Base-by-base conservation (phyloP, 1,284 basidiomycete genomes). In the Bjerkandera adusta region DNA sequence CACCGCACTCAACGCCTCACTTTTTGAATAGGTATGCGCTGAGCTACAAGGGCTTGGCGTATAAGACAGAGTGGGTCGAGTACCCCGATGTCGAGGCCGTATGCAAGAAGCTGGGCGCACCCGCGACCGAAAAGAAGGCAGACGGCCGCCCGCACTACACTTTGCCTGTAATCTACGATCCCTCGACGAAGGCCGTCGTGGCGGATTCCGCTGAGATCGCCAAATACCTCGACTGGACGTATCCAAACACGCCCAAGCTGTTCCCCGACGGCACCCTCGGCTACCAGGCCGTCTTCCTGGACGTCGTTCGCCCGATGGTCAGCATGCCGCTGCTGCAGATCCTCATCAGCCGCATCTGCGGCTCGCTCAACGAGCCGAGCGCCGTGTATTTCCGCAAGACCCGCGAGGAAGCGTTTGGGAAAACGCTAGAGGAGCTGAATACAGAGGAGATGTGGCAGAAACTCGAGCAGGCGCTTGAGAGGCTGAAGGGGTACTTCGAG, bases 311-410 rank as follows among this genome's bases (percentile, higher is more conserved):
- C 4, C 27, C 21, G 1, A 32, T 49, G 1, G 18, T 56, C 16
- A 13, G 24, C n/a, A 11, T 13, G 24, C 27, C 46, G 11, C 36
- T 58, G 20, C 3, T 43, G n/a, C 25, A 41, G 25, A 40, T 58
- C 45, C 50, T 59, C 26, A 7, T 67, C 20, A 62, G 63, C 3
- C 39, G 49, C 20, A 54, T 59, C n/a, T 53, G 49, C n/a, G 25
- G 35, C 3, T 53, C 56, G n/a, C 53, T 72, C 44, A 67, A 60
- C 45, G 59, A 64, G 16, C 52, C 39, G 15, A 68, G 68, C 52
- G 53, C 56, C 48, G 63, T 54, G 36, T 73, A 72, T 54, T 73
- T 70, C 55, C 58, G 67, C 21, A 43, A 48, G 13, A 68, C 66
- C 10, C 57, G 68, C 25, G 67, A 70, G 53, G 47, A 47, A 36